phyloP scores from a whole-genome alignment of 2,329 filamentous ascomycete genomes.

The Diaporthe sp. region DNA sequence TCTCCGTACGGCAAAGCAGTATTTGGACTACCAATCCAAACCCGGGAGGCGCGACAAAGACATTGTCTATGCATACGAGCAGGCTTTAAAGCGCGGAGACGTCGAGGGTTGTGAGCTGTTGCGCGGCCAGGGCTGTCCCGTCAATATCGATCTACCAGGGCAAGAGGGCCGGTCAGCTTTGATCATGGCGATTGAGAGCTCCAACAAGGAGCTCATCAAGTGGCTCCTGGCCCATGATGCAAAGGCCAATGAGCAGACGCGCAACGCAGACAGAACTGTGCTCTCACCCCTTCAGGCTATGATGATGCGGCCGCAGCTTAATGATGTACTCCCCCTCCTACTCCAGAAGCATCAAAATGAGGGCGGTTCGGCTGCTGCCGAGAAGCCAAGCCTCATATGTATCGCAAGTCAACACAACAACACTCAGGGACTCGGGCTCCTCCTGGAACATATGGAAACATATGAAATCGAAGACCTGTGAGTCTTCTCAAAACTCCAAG shows the following conservation, averaged over 20 bases:
- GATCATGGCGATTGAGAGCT: neutral
- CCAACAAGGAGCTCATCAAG: neutral
- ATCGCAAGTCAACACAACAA: neutral
- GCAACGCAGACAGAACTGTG: fast-evolving
- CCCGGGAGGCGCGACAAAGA: neutral
- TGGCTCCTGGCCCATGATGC: neutral
- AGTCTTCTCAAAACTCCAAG: neutral
- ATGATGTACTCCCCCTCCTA: neutral
- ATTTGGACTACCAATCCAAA: neutral
- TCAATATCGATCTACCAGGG: neutral
- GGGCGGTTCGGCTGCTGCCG: neutral
- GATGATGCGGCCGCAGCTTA: neutral
- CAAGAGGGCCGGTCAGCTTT: neutral
- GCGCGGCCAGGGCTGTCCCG: neutral
- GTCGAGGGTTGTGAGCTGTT: neutral
- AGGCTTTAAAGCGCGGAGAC: neutral
- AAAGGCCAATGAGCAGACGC: neutral
- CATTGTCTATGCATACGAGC: neutral
- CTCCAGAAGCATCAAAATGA: neutral
- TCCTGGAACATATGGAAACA: neutral
- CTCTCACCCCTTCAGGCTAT: neutral
- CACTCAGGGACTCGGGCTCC: neutral
- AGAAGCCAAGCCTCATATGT: neutral
- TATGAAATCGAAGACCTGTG: neutral
- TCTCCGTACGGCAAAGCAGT: neutral